A percentile compares a stretch with the other conserved stretches of the same genome.
These are phyloP conservation scores for Abelmoschus esculentus DNA, from an alignment of 345 rosid genomes.

Conservation along the genomic window DNA sequence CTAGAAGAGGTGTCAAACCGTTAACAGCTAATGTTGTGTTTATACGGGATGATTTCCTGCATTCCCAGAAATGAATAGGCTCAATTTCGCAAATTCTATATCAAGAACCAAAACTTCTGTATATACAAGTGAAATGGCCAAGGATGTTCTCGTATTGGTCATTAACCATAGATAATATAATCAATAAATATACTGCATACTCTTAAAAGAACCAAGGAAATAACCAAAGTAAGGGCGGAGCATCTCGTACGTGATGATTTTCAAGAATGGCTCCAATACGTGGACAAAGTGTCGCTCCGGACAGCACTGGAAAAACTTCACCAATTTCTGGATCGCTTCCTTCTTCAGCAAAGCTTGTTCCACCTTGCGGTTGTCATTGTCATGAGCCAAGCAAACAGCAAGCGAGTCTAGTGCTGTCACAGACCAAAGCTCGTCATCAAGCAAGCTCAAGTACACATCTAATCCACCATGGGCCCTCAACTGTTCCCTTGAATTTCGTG, in stretches of 20 bases:
- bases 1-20: slow-evolving; percentile 88
- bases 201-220: neutral
- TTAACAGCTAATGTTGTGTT: slow-evolving; percentile 92
- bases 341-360: slow-evolving; percentile 88
- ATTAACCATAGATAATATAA: neutral
- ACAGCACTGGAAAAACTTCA: slow-evolving; percentile 85
- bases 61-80: slow-evolving; percentile 13
- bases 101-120: neutral
- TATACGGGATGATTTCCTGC: slow-evolving; percentile 89
- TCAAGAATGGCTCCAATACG: slow-evolving; percentile 96
- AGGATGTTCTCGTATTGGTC: neutral
- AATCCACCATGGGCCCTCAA: slow-evolving; percentile 93
- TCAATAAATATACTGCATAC: neutral
- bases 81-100: neutral
- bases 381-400: slow-evolving; percentile 96
- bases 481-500: slow-evolving; percentile 96
- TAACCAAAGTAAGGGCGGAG: neutral
- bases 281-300: slow-evolving; percentile 95
- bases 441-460: slow-evolving; percentile 86
- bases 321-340: slow-evolving; percentile 83
- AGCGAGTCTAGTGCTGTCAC: slow-evolving; percentile 91
- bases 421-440: slow-evolving; percentile 83
- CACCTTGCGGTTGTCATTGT: slow-evolving; percentile 90
- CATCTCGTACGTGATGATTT: slow-evolving; percentile 75
- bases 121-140: neutral